Conservation (phyloP, 2,329 filamentous ascomycete species). For the Apiospora sp. region DNA sequence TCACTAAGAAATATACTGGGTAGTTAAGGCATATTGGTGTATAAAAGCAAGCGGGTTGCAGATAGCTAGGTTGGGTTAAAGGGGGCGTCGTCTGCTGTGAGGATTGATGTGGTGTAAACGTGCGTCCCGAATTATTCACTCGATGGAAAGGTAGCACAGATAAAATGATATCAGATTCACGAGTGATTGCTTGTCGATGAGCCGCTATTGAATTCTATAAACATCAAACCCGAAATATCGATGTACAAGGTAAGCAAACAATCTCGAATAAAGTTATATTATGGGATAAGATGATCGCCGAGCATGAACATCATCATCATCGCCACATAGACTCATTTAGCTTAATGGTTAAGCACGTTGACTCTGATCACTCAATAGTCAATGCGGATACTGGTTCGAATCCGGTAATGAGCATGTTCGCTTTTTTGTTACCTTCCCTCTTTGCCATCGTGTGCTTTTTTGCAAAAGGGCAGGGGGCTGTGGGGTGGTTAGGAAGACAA, state of each 20-base stretch:
- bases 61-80: no score
- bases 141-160: neutral
- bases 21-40: no score
- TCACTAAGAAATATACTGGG: no score
- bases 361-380: neutral
- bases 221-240: neutral
- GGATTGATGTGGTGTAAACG: no score
- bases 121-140: no score
- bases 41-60: no score
- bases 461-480: no score
- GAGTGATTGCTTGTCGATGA: neutral
- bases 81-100: no score
- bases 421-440: neutral
- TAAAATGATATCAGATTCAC: neutral
- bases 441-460: neutral
- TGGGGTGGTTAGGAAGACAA: neutral
- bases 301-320: neutral
- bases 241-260: neutral
- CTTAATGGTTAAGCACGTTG: neutral
- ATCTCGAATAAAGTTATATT: neutral
- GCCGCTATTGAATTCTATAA: neutral
- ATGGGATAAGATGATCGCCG: neutral
- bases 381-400: neutral
- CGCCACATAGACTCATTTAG: neutral
- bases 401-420: neutral